These are phyloP conservation scores for Kwoniella newhampshirensis DNA, from an alignment of 768 basidiomycete species.

Conservation along the genomic window DNA sequence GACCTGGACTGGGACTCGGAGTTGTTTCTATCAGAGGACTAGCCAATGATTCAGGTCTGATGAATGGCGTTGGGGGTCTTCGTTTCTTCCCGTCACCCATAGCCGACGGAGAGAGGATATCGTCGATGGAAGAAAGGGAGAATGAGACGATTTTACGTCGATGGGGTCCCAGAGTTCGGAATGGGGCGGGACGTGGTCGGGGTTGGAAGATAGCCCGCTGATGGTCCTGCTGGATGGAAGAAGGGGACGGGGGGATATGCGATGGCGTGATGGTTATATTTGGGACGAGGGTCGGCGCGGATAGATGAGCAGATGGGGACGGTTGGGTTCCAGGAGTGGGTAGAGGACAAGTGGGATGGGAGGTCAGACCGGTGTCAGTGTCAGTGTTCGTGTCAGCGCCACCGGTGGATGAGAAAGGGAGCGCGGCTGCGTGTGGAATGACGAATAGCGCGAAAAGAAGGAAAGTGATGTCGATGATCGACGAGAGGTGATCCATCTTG, in stretches of 20 bases:
- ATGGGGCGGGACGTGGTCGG: background rate
- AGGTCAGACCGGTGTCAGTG: background rate
- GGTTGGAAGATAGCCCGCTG: background rate
- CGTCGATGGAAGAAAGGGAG: slow-evolving; percentile 25
- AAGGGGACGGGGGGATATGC: background rate
- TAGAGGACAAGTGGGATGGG: background rate
- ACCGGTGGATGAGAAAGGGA: background rate
- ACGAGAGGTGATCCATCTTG: slow-evolving; percentile 13
- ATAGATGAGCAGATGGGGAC: background rate
- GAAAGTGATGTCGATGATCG: slow-evolving; percentile 15
- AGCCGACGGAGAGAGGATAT: slow-evolving; percentile 9
- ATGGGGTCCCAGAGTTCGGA: slow-evolving; percentile 5
- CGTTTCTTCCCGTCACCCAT: background rate
- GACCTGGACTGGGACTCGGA: background rate
- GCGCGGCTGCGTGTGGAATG: slow-evolving; percentile 8
- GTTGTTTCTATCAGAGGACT: background rate
- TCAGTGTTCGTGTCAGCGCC: background rate
- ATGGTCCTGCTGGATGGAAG: background rate
- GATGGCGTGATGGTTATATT: slow-evolving; percentile 9
- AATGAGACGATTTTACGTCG: slow-evolving; percentile 8
- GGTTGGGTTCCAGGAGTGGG: background rate
- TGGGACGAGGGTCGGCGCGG: slow-evolving; percentile 2
- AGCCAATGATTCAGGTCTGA: background rate
- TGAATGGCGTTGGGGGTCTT: slow-evolving; percentile 26
- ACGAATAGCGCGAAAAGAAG: slow-evolving; percentile 12